Conservation (phyloP, 1,139 yeast genomes). For the Kazachstania sp. region DNA sequence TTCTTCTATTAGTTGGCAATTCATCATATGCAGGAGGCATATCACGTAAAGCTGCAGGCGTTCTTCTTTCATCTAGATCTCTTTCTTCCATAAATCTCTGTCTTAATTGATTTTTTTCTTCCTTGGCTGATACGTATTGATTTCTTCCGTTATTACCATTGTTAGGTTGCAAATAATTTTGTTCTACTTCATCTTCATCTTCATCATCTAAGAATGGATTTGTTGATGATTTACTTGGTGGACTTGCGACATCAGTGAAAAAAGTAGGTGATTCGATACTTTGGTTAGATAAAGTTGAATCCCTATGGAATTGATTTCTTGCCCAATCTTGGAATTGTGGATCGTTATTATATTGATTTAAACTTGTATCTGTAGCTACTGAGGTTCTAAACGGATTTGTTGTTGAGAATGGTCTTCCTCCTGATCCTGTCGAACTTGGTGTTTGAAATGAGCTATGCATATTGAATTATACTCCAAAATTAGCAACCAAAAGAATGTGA, state of each 20-base stretch:
- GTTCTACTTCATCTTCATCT: not conserved
- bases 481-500: not conserved
- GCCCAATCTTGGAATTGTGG: constrained; percentile 44
- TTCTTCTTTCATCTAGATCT: constrained; percentile 8
- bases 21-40: constrained; percentile 62
- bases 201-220: constrained; percentile 29
- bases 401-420: constrained; percentile 42
- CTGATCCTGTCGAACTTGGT: constrained; percentile 9
- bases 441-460: constrained; percentile 11
- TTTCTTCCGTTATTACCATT: not conserved
- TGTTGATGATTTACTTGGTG: constrained; percentile 18
- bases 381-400: constrained; percentile 50
- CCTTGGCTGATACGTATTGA: constrained; percentile 27
- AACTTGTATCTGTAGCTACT: constrained; percentile 20
- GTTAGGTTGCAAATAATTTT: constrained; percentile 2
- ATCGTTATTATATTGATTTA: constrained; percentile 18
- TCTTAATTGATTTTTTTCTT: constrained; percentile 30
- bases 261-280: not conserved
- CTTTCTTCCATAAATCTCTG: constrained; percentile 16
- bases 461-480: not conserved
- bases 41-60: constrained; percentile 4
- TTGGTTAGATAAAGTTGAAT: constrained; percentile 4
- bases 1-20: constrained; percentile 39
- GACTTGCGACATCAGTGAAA: not conserved
- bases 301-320: constrained; percentile 1